Percentiles rank a stretch among this genome's conserved stretches.
These are phyloP conservation scores for Trichoderma atrobrunneum DNA, from an alignment of 2,329 filamentous ascomycete genomes.

Conservation along the genomic window DNA sequence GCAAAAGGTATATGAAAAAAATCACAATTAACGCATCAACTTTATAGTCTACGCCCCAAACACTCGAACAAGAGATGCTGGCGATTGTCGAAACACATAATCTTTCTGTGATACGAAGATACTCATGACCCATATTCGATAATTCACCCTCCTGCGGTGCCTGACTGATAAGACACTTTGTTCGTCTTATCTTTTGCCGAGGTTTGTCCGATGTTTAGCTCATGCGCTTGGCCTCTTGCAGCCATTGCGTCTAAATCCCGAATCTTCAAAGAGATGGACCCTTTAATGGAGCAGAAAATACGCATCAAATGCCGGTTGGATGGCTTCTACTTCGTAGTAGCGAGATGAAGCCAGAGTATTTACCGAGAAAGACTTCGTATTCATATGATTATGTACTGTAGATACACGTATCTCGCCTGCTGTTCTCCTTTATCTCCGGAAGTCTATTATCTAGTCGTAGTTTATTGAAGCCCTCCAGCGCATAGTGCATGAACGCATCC, in stretches of 20 bases:
- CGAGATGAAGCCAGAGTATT: not conserved
- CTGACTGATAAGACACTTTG: not conserved
- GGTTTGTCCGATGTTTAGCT: not conserved
- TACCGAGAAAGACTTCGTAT: not conserved
- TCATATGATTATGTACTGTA: too few relatives aligned
- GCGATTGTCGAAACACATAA: not conserved
- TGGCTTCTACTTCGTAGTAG: not conserved
- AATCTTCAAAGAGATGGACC: not conserved
- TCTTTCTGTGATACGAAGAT: not conserved
- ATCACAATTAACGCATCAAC: not conserved
- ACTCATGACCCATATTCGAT: not conserved
- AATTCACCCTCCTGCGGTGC: not conserved
- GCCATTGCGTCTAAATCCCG: not conserved
- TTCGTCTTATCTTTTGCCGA: conserved; percentile 9
- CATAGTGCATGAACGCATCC: not conserved
- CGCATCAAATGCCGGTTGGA: not conserved
- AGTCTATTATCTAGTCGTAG: too few relatives aligned
- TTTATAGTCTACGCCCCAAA: not conserved
- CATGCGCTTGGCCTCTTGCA: not conserved
- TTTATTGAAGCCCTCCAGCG: not conserved
- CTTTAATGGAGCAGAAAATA: not conserved
- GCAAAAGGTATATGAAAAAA: not conserved
- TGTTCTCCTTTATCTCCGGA: not conserved
- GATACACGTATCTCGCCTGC: not conserved
- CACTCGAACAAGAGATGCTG: too few relatives aligned